Evolutionary conservation across 1,284 basidiomycete species (phyloP).

Genomic region (Cystobasidium pallidum): DNA sequence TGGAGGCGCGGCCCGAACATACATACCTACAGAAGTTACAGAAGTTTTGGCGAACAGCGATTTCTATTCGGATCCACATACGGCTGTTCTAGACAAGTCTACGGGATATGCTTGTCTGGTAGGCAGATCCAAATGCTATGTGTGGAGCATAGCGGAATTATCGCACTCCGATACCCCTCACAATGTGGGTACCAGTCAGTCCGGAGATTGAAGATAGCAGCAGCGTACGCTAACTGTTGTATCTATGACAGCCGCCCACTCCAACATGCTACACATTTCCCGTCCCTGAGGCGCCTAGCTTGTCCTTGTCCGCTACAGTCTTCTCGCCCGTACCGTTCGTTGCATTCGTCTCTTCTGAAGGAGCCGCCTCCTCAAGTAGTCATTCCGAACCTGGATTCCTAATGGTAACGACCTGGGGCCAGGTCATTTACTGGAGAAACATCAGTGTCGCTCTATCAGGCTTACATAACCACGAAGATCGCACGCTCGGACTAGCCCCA

Average conservation of each 20-base stretch:
- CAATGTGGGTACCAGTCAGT: background rate
- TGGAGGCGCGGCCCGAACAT: background rate
- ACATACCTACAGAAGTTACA: constrained; percentile 27
- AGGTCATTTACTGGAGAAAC: constrained; percentile 58
- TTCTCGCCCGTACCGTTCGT: constrained; percentile 40
- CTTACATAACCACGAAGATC: constrained; percentile 50
- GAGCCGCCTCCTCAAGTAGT: constrained; percentile 38
- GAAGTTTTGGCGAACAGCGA: constrained; percentile 46
- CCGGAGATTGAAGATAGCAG: background rate
- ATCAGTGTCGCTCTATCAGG: constrained; percentile 57
- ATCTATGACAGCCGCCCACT: constrained; percentile 37
- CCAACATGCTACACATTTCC: constrained; percentile 51
- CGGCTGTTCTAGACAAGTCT: constrained; percentile 55
- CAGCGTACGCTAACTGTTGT: background rate
- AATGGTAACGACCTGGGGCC: constrained; percentile 56
- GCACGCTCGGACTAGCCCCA: constrained; percentile 48
- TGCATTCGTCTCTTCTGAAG: constrained; percentile 11
- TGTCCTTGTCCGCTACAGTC: constrained; percentile 48
- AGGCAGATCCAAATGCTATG: constrained; percentile 54
- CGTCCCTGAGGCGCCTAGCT: constrained; percentile 52
- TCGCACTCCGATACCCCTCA: background rate
- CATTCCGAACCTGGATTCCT: constrained; percentile 58
- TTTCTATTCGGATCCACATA: constrained; percentile 55
- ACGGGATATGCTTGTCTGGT: constrained; percentile 58
- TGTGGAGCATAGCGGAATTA: constrained; percentile 53